phyloP scores from a whole-genome alignment of 345 rosid species.

The Euphorbia tirucalli region DNA sequence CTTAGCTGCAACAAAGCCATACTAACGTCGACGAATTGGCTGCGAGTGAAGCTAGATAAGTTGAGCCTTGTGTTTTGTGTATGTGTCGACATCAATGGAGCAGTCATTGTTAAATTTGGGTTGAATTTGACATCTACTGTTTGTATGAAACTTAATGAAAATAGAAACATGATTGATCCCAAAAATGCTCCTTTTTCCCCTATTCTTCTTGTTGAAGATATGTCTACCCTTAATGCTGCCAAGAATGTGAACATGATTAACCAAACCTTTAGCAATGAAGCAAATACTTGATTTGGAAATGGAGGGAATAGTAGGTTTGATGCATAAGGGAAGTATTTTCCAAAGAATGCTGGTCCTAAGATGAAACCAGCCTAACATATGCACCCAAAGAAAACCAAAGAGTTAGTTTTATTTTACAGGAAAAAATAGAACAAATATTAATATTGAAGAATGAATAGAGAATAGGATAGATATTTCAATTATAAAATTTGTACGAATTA shows the following conservation, averaged over 20 bases:
- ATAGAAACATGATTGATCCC: not conserved
- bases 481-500: no score
- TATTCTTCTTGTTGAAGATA: not conserved
- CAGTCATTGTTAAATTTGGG: not conserved
- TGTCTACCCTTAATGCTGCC: not conserved
- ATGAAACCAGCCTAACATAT: constrained; percentile 1
- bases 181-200: not conserved
- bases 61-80: not conserved
- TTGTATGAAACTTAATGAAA: not conserved
- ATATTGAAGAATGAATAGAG: no score
- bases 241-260: not conserved
- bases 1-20: not conserved
- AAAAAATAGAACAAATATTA: no score
- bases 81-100: not conserved
- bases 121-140: not conserved
- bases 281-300: not conserved
- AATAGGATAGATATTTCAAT: no score
- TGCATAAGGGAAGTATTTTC: not conserved
- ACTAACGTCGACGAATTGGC: constrained; percentile 10
- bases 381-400: no score
- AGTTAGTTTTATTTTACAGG: no score
- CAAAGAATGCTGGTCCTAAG: constrained; percentile 2
- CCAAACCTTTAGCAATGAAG: constrained; percentile 1
- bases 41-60: not conserved
- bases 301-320: not conserved